These are phyloP conservation scores for Trichoderma sp. DNA, from an alignment of 2,329 filamentous ascomycete genomes.

Conservation along the genomic window DNA sequence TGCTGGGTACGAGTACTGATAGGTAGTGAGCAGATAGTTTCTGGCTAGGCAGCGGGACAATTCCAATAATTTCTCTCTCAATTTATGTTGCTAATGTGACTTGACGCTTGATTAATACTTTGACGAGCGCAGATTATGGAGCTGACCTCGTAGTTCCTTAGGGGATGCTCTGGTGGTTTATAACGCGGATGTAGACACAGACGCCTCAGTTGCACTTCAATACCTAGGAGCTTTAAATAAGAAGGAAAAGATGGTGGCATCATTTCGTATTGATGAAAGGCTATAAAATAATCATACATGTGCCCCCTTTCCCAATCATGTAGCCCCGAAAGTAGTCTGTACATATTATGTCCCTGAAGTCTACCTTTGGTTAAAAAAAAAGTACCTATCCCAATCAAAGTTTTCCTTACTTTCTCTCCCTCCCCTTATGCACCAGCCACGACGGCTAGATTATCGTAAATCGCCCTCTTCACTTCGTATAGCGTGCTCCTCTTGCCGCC, in stretches of 20 bases:
- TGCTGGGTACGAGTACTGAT: neutral
- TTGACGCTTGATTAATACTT: neutral
- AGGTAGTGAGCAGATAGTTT: slow-evolving; percentile 13
- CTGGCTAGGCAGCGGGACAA: slow-evolving; percentile 11
- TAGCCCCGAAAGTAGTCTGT: neutral
- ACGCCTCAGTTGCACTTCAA: neutral
- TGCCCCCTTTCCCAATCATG: neutral
- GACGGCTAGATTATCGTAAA: slow-evolving; percentile 92
- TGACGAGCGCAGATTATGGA: neutral
- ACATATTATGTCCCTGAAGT: neutral
- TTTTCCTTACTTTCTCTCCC: neutral
- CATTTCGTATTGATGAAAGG: slow-evolving; percentile 30
- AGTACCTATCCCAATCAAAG: neutral
- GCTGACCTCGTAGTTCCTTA: neutral
- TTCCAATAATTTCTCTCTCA: slow-evolving; percentile 13
- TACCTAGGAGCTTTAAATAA: neutral
- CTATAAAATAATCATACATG: slow-evolving; percentile 7
- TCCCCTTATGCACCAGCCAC: slow-evolving; percentile 67
- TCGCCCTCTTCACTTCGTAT: slow-evolving; percentile 83
- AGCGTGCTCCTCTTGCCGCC: slow-evolving; percentile 63
- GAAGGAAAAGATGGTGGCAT: neutral
- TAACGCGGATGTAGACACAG: neutral
- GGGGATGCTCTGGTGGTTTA: neutral
- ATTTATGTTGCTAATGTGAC: neutral
- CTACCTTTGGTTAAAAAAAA: neutral